Evolutionary conservation across 805 yeast species (phyloP).

Genomic region (Candida sakaeoensis): DNA sequence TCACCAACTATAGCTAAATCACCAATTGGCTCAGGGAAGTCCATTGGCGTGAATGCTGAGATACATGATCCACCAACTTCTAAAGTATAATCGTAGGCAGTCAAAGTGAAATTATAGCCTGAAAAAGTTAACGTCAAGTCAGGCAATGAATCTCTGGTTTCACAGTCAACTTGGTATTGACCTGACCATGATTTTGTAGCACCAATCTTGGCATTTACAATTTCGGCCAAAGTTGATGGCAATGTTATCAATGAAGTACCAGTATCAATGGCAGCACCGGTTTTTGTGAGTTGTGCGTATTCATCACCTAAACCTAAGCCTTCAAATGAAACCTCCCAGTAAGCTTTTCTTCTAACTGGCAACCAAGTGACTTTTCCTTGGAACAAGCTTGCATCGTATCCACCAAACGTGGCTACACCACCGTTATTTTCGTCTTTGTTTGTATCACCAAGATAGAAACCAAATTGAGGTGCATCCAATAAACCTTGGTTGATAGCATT

Average conservation of each 20-base stretch:
- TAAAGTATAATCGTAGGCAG: constrained; percentile 88
- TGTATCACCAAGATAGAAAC: constrained; percentile 85
- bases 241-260: constrained; percentile 95
- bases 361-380: constrained; percentile 88
- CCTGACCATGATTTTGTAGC: constrained; percentile 98
- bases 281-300: constrained; percentile 71
- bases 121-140: constrained; percentile 86
- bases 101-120: constrained; percentile 87
- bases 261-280: constrained; percentile 98
- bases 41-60: constrained; percentile 96
- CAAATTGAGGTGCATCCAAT: constrained; percentile 79
- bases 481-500: constrained; percentile 80
- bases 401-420: constrained; percentile 95
- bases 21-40: constrained; percentile 95
- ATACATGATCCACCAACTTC: constrained; percentile 95
- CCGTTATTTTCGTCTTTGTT: constrained; percentile 65
- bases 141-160: constrained; percentile 75
- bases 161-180: constrained; percentile 93
- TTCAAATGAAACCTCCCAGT: constrained; percentile 96
- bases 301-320: constrained; percentile 91
- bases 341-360: constrained; percentile 98
- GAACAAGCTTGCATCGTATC: constrained; percentile 73
- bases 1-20: constrained; percentile 96
- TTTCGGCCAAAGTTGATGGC: constrained; percentile 94
- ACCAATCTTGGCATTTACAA: constrained; percentile 91